Conservation (phyloP, 2,329 filamentous ascomycete species). For the Ceratocystis smalleyi region DNA sequence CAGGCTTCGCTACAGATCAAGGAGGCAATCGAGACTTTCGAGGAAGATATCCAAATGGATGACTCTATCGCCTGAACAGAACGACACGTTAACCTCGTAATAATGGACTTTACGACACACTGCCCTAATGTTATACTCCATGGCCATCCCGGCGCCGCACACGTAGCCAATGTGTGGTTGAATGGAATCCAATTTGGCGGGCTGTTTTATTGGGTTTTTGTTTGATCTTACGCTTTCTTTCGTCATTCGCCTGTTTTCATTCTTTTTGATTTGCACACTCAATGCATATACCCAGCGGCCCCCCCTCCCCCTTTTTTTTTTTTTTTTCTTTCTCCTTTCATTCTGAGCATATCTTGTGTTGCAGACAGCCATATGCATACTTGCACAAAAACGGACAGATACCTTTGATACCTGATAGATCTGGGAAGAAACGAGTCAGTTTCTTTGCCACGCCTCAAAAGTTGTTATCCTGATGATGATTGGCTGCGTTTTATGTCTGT, state of each 20-base stretch:
- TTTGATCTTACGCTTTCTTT: neutral
- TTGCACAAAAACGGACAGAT: neutral
- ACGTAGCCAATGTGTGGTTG: neutral
- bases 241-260: neutral
- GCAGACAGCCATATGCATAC: neutral
- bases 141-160: neutral
- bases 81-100: neutral
- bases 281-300: constrained; percentile 13
- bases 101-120: constrained; percentile 1
- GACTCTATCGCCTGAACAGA: constrained; percentile 27
- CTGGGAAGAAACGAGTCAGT: neutral
- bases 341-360: neutral
- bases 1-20: constrained; percentile 90
- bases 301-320: too few relatives aligned
- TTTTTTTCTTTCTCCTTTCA: neutral
- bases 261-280: constrained; percentile 1
- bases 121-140: neutral
- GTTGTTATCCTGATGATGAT: neutral
- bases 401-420: neutral
- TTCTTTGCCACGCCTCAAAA: neutral
- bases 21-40: constrained; percentile 84
- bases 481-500: neutral
- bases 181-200: neutral
- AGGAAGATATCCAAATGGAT: constrained; percentile 59
- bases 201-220: neutral